Evolutionary conservation across 129 eudicot genomes (phyloP).

Genomic region (Helichrysum umbraculigerum): DNA sequence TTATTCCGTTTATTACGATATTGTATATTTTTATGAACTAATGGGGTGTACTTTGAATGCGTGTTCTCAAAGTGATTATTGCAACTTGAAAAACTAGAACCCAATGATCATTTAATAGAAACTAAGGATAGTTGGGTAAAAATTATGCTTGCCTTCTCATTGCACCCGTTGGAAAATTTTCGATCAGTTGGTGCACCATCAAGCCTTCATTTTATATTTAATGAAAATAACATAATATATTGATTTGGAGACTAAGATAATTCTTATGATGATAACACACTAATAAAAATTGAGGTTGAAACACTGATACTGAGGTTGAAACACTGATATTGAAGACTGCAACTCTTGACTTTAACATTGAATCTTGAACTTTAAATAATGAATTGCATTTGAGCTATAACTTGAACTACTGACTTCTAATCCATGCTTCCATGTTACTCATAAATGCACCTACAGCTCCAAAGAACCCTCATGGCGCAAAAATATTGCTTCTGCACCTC

Average conservation of each 20-base stretch:
- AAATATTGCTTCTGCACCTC: constrained; percentile 92
- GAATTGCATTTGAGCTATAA: no score
- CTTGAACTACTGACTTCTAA: constrained; percentile 25
- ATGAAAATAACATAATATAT: no score
- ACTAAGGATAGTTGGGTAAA: neutral
- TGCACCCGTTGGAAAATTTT: constrained; percentile 96
- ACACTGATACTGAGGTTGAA: no score
- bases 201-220: constrained; percentile 34
- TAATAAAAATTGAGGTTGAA: no score
- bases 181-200: constrained; percentile 94
- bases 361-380: no score
- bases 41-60: neutral
- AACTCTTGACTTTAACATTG: no score
- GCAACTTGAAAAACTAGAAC: neutral
- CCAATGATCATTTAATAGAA: neutral
- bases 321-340: no score
- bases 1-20: constrained; percentile 14
- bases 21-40: constrained; percentile 12
- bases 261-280: no score
- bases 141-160: constrained; percentile 62
- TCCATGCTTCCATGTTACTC: constrained; percentile 83
- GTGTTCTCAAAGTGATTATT: neutral
- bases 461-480: constrained; percentile 87
- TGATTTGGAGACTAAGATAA: no score
- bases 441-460: constrained; percentile 99